Evolutionary conservation across 176 grass and related monocot genomes (phyloP), one percentile per base, ranked within the genome.

Genomic region (Dendrocalamus sinicus): DNA sequence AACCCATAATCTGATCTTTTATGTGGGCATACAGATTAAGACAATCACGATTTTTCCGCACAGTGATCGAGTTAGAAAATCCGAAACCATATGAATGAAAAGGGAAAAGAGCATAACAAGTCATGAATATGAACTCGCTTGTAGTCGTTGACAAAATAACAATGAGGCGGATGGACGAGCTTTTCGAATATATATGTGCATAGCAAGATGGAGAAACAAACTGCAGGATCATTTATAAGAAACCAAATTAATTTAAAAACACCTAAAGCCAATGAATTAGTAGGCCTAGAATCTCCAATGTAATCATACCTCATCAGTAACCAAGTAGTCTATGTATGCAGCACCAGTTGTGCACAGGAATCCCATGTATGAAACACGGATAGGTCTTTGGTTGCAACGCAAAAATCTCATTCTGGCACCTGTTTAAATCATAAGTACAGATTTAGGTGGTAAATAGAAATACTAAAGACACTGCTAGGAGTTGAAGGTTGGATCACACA

Each of bases 101-200:
- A 62, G 23, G 69, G 13, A 28, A 75, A 76, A 22, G 14, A 48
- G 19, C 23, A 7, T 19, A 77, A 17, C 20, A 66, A 30, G 51
- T 1, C 46, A 70, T 20, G 68, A 58, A 74, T 48, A 72, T 16
- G 62, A 84, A 96, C 94, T 87, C 92, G 89, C 66, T 96, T 96
- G 82, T 96, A 96, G 79, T 96, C 94, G 16, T 96, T 96, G 48
- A 96, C 94, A 86, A 96, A 96, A 84, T 96, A 96, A 64, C 94
- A 96, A 85, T 96, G 94, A 77, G 94, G 94, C 41, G 93, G 86
- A 77, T 93, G 94, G 15, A 96, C 94, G 30, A 96, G 89, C 74
- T 96, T 96, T 84, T 96, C 94, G 94, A 96, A 62, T 96, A 96
- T 72, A 96, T 92, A 79, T 93, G 87, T 24, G 94, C 74, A 80